Percentiles rank a stretch among this genome's conserved stretches.
phyloP scores from a whole-genome alignment of 768 basidiomycete species.

The Dentipellis fragilis region DNA sequence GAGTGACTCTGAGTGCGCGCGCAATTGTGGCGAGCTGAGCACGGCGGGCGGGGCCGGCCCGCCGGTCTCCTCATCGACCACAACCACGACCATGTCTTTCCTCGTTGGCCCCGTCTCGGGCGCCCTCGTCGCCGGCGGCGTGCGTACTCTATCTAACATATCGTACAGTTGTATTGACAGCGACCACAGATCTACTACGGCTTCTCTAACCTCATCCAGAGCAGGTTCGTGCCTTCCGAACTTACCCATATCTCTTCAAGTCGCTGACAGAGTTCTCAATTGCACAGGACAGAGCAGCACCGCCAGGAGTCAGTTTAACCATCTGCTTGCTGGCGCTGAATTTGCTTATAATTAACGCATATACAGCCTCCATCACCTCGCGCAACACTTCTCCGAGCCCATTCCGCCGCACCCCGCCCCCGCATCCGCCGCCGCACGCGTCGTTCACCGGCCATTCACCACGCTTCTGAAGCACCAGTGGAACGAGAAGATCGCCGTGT shows the following conservation, averaged over 20 bases:
- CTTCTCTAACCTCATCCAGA: constrained; percentile 55
- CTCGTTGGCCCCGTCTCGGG: constrained; percentile 61
- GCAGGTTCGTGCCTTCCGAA: constrained; percentile 29
- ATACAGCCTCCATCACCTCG: constrained; percentile 38
- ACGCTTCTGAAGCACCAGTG: constrained; percentile 42
- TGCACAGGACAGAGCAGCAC: constrained; percentile 42
- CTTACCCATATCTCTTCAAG: background rate
- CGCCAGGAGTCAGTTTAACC: constrained; percentile 38
- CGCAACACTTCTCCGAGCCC: constrained; percentile 40
- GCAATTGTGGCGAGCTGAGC: too few species aligned
- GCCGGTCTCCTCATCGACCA: background rate
- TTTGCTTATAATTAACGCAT: background rate
- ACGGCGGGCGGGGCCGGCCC: background rate
- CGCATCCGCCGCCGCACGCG: constrained; percentile 43
- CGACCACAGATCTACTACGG: constrained; percentile 44
- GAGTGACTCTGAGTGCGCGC: too few species aligned
- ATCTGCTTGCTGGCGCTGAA: background rate
- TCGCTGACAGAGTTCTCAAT: background rate
- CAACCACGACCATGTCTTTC: constrained; percentile 36
- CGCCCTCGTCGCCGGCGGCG: constrained; percentile 58
- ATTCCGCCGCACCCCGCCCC: constrained; percentile 39
- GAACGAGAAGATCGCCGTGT: constrained; percentile 44
- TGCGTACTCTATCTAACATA: constrained; percentile 21
- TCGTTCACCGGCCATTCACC: constrained; percentile 35
- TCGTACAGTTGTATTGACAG: constrained; percentile 14